Evolutionary conservation across 2,329 filamentous ascomycete species (phyloP).

Genomic region (Trichoderma endophyticum): DNA sequence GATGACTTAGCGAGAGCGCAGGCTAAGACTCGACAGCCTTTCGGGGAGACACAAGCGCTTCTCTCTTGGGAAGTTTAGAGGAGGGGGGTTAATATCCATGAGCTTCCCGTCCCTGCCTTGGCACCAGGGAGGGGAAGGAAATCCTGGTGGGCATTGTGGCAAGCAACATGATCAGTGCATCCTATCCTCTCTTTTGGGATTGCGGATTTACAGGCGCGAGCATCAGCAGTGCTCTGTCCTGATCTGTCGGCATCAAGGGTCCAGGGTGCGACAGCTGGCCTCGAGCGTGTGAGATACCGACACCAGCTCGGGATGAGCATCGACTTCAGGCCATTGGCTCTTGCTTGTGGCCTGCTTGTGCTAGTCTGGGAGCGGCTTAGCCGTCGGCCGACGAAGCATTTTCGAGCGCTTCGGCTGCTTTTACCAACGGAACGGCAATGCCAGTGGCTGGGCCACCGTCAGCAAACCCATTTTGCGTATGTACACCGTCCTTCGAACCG

Average conservation of each 20-base stretch:
- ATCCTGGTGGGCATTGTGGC: neutral
- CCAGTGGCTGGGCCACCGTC: conserved; percentile 17
- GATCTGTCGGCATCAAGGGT: neutral
- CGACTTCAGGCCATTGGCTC: neutral
- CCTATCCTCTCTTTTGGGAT: neutral
- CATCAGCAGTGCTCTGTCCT: neutral
- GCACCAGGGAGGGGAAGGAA: neutral
- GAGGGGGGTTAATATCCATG: neutral
- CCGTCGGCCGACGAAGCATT: conserved; percentile 12
- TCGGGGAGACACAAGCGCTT: neutral
- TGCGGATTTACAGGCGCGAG: neutral
- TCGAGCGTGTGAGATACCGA: conserved; percentile 2
- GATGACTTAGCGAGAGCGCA: conserved; percentile 14
- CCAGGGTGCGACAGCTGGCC: neutral
- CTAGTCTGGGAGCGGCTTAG: conserved; percentile 11
- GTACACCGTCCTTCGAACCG: neutral
- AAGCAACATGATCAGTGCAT: neutral
- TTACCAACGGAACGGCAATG: conserved; percentile 7
- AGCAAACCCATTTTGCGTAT: conserved; percentile 9
- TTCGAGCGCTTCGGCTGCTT: conserved; percentile 1
- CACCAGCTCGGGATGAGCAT: neutral
- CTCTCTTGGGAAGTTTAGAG: neutral
- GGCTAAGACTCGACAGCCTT: neutral
- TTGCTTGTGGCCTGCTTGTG: neutral
- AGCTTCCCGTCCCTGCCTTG: conserved; percentile 11